These are phyloP conservation scores for Macrocybe sp. DNA, from an alignment of 1,284 basidiomycete genomes.

Conservation along the genomic window DNA sequence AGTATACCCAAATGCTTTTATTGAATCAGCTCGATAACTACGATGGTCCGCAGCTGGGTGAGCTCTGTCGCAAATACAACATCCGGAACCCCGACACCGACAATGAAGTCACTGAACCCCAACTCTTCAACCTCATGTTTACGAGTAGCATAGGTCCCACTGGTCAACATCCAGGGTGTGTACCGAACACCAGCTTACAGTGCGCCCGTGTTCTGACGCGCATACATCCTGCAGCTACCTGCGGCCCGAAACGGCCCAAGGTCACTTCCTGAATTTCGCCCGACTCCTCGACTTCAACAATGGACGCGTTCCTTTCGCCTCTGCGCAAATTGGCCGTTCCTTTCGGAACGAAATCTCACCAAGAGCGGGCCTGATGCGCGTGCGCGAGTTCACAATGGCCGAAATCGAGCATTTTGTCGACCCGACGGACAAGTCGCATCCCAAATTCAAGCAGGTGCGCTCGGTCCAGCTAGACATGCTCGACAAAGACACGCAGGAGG, in stretches of 20 bases:
- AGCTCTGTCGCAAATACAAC: constrained; percentile 79
- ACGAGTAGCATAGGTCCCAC: constrained; percentile 96
- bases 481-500: constrained; percentile 78
- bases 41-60: constrained; percentile 84
- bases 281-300: constrained; percentile 98
- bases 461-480: constrained; percentile 77
- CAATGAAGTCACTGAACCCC: constrained; percentile 90
- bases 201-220: not conserved
- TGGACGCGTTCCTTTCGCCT: constrained; percentile 93
- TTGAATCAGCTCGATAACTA: constrained; percentile 86
- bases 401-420: constrained; percentile 99
- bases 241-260: constrained; percentile 97
- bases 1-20: constrained; percentile 1
- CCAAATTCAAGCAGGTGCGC: constrained; percentile 79
- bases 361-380: constrained; percentile 91
- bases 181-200: not conserved
- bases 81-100: constrained; percentile 91
- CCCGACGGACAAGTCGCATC: constrained; percentile 88
- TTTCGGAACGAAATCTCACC: constrained; percentile 99
- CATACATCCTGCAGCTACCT: constrained; percentile 59
- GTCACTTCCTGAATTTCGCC: constrained; percentile 99
- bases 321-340: constrained; percentile 92
- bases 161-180: constrained; percentile 91
- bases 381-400: constrained; percentile 99
- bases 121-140: constrained; percentile 99